Conservation (phyloP, 805 yeast species). For the Cyberlindnera maritima region DNA sequence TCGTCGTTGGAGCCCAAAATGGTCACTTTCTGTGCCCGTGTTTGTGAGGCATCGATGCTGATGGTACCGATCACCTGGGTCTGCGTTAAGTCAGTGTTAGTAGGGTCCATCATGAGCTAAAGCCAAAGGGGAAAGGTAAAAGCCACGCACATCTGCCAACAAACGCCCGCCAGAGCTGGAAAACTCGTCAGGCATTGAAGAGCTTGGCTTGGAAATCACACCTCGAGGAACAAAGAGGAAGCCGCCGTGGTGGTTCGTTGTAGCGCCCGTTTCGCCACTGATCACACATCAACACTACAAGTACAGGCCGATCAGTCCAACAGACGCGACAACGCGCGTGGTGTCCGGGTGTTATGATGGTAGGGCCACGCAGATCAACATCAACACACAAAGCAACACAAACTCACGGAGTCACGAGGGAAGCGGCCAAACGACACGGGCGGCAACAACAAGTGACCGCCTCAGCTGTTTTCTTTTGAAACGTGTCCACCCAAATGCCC, state of each 20-base stretch:
- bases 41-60: slow-evolving; percentile 10
- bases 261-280: too few species aligned
- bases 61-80: slow-evolving; percentile 21
- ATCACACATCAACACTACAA: background rate
- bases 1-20: slow-evolving; percentile 22
- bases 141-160: slow-evolving; percentile 11
- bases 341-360: slow-evolving; percentile 2
- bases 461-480: too few species aligned
- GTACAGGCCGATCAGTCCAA: too few species aligned
- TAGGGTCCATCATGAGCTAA: too few species aligned
- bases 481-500: background rate
- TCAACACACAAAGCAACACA: background rate
- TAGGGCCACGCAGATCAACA: background rate
- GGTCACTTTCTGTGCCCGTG: slow-evolving; percentile 11
- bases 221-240: background rate
- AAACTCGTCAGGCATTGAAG: slow-evolving; percentile 3
- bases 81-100: slow-evolving; percentile 18
- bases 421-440: too few species aligned
- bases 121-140: background rate
- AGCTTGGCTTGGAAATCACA: background rate
- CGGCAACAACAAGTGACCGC: too few species aligned
- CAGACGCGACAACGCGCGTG: background rate
- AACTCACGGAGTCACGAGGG: too few species aligned
- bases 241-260: too few species aligned
- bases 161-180: slow-evolving; percentile 2